Conservation (phyloP, 352 stramenopile species). For the Phytopythium cucurbitacearum region DNA sequence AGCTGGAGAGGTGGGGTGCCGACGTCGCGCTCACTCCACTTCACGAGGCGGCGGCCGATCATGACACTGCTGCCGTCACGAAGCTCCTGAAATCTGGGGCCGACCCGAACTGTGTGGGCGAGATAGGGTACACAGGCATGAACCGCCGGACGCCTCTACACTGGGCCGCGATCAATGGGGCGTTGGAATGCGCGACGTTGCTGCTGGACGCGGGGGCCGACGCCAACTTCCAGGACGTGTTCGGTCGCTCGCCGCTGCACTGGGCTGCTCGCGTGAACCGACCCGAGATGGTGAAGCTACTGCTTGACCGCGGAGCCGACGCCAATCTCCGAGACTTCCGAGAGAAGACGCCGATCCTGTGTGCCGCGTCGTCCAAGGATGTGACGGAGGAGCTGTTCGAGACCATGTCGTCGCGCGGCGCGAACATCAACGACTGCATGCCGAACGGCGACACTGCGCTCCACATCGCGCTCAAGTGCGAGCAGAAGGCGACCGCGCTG, state of each 20-base stretch:
- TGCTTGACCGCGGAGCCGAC: constrained; percentile 50
- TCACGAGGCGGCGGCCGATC: constrained; percentile 51
- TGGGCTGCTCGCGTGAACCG: constrained; percentile 65
- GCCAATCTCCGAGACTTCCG: constrained; percentile 48
- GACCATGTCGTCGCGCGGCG: constrained; percentile 40
- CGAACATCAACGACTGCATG: constrained; percentile 64
- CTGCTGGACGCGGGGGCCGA: constrained; percentile 56
- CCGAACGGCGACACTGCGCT: constrained; percentile 67
- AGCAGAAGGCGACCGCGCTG: constrained; percentile 57
- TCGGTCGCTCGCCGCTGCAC: constrained; percentile 57
- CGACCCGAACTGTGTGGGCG: constrained; percentile 62
- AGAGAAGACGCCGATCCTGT: constrained; percentile 63
- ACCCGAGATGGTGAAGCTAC: constrained; percentile 33
- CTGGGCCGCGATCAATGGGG: constrained; percentile 61
- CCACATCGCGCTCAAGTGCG: constrained; percentile 70
- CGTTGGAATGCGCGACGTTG: constrained; percentile 29
- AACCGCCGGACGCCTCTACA: constrained; percentile 69
- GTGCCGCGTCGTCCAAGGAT: constrained; percentile 49
- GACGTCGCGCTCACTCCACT: constrained; percentile 70
- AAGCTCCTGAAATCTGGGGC: constrained; percentile 44
- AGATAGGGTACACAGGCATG: constrained; percentile 64
- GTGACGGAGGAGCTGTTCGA: constrained; percentile 49
- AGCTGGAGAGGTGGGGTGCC: constrained; percentile 66
- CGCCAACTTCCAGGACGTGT: constrained; percentile 63
- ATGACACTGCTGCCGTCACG: constrained; percentile 27